A percentile compares a stretch with the other conserved stretches of the same genome.
Conservation (phyloP, 805 yeast genomes). For the Wickerhamomyces queroliae region DNA sequence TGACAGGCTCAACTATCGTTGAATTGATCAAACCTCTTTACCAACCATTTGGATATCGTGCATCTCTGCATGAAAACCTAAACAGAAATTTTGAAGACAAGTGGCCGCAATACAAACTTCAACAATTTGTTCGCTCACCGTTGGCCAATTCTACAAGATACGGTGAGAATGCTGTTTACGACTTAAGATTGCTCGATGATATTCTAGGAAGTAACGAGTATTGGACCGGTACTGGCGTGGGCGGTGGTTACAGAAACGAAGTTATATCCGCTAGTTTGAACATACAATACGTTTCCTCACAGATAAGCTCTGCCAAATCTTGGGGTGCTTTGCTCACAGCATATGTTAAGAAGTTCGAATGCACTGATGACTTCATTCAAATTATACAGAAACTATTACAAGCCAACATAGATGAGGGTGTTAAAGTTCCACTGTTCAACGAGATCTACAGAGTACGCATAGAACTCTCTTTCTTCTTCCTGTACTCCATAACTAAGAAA, state of each 20-base stretch:
- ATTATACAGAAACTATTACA: constrained; percentile 45
- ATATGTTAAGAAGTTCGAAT: constrained; percentile 39
- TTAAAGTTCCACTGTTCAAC: constrained; percentile 39
- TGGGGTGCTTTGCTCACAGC: constrained; percentile 76
- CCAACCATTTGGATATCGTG: constrained; percentile 40
- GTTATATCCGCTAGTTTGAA: constrained; percentile 56
- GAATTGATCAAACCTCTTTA: constrained; percentile 29
- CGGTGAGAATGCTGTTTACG: constrained; percentile 51
- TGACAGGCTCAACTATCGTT: constrained; percentile 33
- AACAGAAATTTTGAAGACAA: constrained; percentile 38
- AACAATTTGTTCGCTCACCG: constrained; percentile 46
- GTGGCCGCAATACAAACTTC: constrained; percentile 41
- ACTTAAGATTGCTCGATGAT: constrained; percentile 56
- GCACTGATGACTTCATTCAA: constrained; percentile 27
- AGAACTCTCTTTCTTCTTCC: constrained; percentile 53
- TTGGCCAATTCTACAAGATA: constrained; percentile 39
- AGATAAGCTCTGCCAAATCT: constrained; percentile 63
- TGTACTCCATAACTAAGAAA: constrained; percentile 10
- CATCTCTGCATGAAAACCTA: constrained; percentile 39
- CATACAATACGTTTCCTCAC: constrained; percentile 59
- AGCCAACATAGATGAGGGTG: constrained; percentile 45
- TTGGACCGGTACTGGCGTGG: constrained; percentile 33
- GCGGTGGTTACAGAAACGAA: constrained; percentile 36
- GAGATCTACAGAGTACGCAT: constrained; percentile 56
- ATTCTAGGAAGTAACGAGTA: constrained; percentile 38